Conservation (phyloP, 495 filamentous ascomycete species). For the Penicillium manginii region DNA sequence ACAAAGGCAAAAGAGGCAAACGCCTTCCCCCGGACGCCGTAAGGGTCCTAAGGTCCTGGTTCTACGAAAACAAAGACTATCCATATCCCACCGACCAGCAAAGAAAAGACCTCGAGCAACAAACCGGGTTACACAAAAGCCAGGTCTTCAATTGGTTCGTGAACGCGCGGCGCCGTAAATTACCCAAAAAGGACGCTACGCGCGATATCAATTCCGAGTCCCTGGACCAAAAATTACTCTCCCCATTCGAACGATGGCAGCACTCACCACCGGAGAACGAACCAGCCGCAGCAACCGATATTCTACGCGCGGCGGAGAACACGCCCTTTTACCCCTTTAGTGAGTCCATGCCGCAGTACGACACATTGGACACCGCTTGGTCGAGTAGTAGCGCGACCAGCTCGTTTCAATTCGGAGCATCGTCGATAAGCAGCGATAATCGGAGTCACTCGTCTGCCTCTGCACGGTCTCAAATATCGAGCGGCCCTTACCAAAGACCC, state of each 20-base stretch:
- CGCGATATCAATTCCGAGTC: background rate
- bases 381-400: constrained; percentile 20
- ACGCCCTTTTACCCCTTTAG: constrained; percentile 1
- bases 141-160: constrained; percentile 35
- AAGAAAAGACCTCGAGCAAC: constrained; percentile 15
- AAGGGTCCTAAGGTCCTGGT: constrained; percentile 25
- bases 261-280: constrained; percentile 76
- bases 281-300: constrained; percentile 70
- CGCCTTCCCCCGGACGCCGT: constrained; percentile 14
- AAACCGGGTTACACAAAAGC: constrained; percentile 22
- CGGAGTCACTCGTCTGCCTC: constrained; percentile 24
- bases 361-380: background rate
- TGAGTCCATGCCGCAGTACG: background rate
- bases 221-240: constrained; percentile 15
- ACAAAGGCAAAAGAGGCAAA: background rate
- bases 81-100: constrained; percentile 30
- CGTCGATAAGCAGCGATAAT: constrained; percentile 19
- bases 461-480: constrained; percentile 2
- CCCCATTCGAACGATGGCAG: constrained; percentile 73
- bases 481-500: constrained; percentile 3
- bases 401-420: constrained; percentile 15
- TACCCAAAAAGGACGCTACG: background rate
- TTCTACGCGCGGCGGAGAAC: constrained; percentile 61
- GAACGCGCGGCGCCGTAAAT: constrained; percentile 29
- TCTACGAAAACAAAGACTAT: constrained; percentile 37